These are phyloP conservation scores for Microstegium vimineum DNA, from an alignment of 176 grass and related monocot genomes.

Conservation along the genomic window DNA sequence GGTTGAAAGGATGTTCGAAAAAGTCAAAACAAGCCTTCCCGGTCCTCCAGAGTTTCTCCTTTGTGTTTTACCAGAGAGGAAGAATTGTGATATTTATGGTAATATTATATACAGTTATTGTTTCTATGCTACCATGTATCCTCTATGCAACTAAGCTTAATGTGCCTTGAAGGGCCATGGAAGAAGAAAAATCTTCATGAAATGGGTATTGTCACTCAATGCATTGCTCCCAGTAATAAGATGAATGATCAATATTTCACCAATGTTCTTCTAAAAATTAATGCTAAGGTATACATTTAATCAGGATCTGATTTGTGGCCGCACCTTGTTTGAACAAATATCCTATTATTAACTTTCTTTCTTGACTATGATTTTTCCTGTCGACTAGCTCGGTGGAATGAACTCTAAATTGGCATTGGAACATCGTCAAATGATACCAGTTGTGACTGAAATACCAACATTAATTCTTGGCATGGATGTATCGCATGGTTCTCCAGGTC, in stretches of 20 bases:
- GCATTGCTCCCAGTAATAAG: constrained; percentile 62
- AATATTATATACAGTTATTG: background rate
- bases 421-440: constrained; percentile 38
- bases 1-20: constrained; percentile 83
- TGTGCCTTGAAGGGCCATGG: constrained; percentile 67
- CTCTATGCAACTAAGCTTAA: constrained; percentile 2
- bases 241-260: constrained; percentile 92
- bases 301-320: constrained; percentile 12
- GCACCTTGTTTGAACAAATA: constrained; percentile 10
- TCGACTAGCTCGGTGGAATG: constrained; percentile 76
- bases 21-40: constrained; percentile 54
- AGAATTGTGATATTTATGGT: constrained; percentile 94
- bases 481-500: constrained; percentile 67
- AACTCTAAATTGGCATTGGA: constrained; percentile 71
- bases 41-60: constrained; percentile 66
- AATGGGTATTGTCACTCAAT: constrained; percentile 81
- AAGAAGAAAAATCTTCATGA: constrained; percentile 95
- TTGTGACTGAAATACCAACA: constrained; percentile 55
- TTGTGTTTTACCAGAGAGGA: constrained; percentile 81
- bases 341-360: constrained; percentile 9
- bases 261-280: constrained; percentile 92
- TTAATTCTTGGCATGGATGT: constrained; percentile 90
- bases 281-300: constrained; percentile 72
- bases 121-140: background rate
- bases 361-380: constrained; percentile 21